Evolutionary conservation across 1,284 basidiomycete species (phyloP), one percentile per base, ranked within the genome.

Genomic region (Moniliella sp.): DNA sequence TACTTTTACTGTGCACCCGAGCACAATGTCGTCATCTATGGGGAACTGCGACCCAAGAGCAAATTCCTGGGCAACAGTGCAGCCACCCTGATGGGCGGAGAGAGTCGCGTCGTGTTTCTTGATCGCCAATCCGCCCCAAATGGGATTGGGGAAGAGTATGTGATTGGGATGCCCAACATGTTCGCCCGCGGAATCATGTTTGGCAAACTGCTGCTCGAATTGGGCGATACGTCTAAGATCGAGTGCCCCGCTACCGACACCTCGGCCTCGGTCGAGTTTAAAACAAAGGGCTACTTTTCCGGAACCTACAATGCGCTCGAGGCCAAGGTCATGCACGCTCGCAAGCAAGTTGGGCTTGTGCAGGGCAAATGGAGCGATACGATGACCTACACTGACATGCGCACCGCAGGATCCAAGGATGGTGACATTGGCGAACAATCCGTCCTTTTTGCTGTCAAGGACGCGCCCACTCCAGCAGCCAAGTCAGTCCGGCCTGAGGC

Each of bases 251-350:
- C 71, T 47, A 75, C 73, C 30, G 73, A 74, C 17, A 63, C 83
- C 40, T 65, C 62, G 28, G 79, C 78, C 42, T 83, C 93, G 55
- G 66, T 97, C 25, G 84, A 93, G 48, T 99, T 97, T 68, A 97
- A 94, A 68, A 91, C 83, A 15, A 97, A 93, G 78, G 88, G 88
- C 15, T 97, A 88, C 70, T 93, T 93, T 61, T 84, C 81, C 1
- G 88, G 88, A 11, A 78, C 78, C 15, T 94, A 97, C 66, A 97
- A 99, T 57, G 74, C 76, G 15, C 74, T 99, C 37, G 62, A 70
- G 3, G 91, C 86, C 18, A 73, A 74, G 42, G 70, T 94, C 43
- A 75, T 74, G n/a, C 69, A 67, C 37, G 66, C 67, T 11, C 59
- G 62, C 25, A 63, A 61, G n/a, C 76, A 82, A 2, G 65, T 79